A percentile compares a stretch with the other conserved stretches of the same genome.
phyloP scores from a whole-genome alignment of 129 eudicot species.

The Dittrichia graveolens region DNA sequence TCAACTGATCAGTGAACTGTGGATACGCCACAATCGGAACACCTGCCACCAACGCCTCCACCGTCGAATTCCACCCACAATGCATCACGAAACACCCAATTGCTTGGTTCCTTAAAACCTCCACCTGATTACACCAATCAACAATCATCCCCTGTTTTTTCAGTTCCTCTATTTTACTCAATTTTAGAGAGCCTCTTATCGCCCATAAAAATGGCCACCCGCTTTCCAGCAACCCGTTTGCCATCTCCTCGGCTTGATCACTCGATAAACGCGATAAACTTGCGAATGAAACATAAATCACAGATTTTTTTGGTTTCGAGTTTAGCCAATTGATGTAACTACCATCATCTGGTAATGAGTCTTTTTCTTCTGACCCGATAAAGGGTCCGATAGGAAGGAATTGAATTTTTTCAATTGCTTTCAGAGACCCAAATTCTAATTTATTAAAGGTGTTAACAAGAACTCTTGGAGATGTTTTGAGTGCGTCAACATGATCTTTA shows the following conservation, averaged over 20 bases:
- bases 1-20: conserved; percentile 64
- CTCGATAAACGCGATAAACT: conserved; percentile 45
- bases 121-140: conserved; percentile 53
- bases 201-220: conserved; percentile 57
- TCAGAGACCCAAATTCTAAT: conserved; percentile 25
- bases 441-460: conserved; percentile 33
- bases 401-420: conserved; percentile 12
- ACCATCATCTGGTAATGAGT: background rate
- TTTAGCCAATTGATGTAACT: conserved; percentile 40
- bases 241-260: conserved; percentile 57
- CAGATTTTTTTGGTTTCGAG: conserved; percentile 45
- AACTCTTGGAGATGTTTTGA: conserved; percentile 14
- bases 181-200: conserved; percentile 34
- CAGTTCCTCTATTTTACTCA: conserved; percentile 17
- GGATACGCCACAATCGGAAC: conserved; percentile 68
- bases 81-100: conserved; percentile 65
- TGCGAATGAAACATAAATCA: conserved; percentile 58
- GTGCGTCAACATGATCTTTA: conserved; percentile 24
- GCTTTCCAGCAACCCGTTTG: conserved; percentile 36
- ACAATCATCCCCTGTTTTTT: conserved; percentile 43
- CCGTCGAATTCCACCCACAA: conserved; percentile 67
- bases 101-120: conserved; percentile 45
- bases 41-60: conserved; percentile 57
- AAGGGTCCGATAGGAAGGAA: conserved; percentile 51
- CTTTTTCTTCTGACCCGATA: background rate